A percentile compares a stretch with the other conserved stretches of the same genome.
Evolutionary conservation across 2,329 filamentous ascomycete genomes (phyloP).

Genomic region (Zarea fungicola): DNA sequence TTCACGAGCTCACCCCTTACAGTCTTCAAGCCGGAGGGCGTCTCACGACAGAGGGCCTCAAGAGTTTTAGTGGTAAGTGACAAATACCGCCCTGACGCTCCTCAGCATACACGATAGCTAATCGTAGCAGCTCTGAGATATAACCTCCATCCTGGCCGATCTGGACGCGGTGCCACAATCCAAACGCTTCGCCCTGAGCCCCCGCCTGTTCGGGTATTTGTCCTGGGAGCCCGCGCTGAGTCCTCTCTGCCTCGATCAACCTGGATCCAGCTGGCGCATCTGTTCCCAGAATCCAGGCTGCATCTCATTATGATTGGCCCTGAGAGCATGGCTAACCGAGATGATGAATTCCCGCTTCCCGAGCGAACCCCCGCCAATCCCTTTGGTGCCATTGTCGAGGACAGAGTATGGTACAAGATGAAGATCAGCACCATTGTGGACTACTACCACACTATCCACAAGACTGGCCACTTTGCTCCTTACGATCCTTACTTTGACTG

Average conservation of each 20-base stretch:
- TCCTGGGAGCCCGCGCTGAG: conserved; percentile 93
- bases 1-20: conserved; percentile 95
- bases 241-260: conserved; percentile 90
- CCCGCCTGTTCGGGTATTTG: conserved; percentile 85
- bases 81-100: background rate
- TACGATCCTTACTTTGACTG: conserved; percentile 99
- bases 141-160: conserved; percentile 80
- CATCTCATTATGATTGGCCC: conserved; percentile 94
- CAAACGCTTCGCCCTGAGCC: conserved; percentile 78
- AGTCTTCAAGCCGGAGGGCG: conserved; percentile 68
- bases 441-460: conserved; percentile 95
- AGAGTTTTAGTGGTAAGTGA: conserved; percentile 81
- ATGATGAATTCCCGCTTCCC: conserved; percentile 87
- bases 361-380: conserved; percentile 80
- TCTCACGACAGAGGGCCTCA: conserved; percentile 81
- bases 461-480: conserved; percentile 83
- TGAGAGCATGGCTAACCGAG: conserved; percentile 91
- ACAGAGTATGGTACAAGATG: conserved; percentile 79
- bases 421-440: conserved; percentile 98
- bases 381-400: conserved; percentile 90
- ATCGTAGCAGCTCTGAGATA: conserved; percentile 70
- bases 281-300: conserved; percentile 88
- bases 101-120: conserved; percentile 12
- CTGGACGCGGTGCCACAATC: conserved; percentile 67
- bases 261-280: conserved; percentile 89